Evolutionary conservation across 2,329 filamentous ascomycete genomes (phyloP), one percentile per base, ranked within the genome.

Genomic region (Fusarium globosum): DNA sequence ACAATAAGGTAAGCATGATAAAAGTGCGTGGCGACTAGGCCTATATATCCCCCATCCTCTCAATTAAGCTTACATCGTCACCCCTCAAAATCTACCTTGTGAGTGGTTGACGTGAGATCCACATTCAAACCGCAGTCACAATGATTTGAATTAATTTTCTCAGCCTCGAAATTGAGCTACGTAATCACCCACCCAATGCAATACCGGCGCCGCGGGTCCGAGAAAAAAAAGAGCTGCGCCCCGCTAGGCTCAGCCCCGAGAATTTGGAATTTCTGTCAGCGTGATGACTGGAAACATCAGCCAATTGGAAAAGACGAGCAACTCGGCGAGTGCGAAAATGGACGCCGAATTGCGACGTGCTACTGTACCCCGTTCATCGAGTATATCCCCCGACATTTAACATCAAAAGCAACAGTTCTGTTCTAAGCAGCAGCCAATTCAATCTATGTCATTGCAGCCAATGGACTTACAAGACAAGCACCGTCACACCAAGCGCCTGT

Each of bases 71-170:
- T 68, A 46, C 42, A 20, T 30, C 21, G 23, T 18, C 48, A 35
- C 26, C 1, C 10, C 13, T 36, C 4, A 13, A 33, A 14, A 33
- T 33, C 33, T 33, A 33, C 33, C 12, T 33, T 26, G 8, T 55
- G 14, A 61, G 30, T 57, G 59, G 59, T 7, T 0, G 2, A 6
- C 9, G 1, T 2, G 8, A 23, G 30, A 30, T 53, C 65, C 65
- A 68, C 63, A 68, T 12, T 53, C 38, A 21, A 26, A 49, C 65
- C 65, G 65, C 65, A 68, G 65, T 39, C 13, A 38, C 4, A 45
- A 61, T 30, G 41, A 68, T 68, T 68, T 68, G 65, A 68, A 60
- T 61, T 68, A 60, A 39, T 36, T 26, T 30, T 30, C 28, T 66
- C 39, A 39, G 61, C 61, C 49, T 23, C 15, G 20, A 28, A 38